Evolutionary conservation across 805 yeast species (phyloP).

Genomic region (Barnettozyma siamensis): DNA sequence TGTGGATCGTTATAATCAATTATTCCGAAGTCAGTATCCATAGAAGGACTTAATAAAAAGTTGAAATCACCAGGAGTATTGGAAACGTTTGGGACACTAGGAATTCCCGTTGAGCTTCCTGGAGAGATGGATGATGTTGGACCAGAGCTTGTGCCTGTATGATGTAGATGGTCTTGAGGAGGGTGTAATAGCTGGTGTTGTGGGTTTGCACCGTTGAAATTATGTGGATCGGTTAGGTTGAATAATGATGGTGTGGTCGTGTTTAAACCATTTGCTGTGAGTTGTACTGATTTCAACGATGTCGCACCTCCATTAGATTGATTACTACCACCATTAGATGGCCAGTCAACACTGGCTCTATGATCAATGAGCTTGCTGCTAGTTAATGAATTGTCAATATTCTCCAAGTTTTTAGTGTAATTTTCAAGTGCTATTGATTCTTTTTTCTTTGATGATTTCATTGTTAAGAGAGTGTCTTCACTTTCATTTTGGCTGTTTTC

Average conservation of each 20-base stretch:
- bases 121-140: constrained; percentile 3
- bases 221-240: background rate
- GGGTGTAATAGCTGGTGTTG: background rate
- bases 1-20: constrained; percentile 28
- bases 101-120: background rate
- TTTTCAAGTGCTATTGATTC: background rate
- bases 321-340: too few relatives aligned
- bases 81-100: background rate
- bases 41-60: constrained; percentile 6
- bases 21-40: constrained; percentile 15
- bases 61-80: constrained; percentile 1
- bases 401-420: constrained; percentile 3
- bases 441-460: background rate
- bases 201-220: background rate
- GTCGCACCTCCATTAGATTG: too few relatives aligned
- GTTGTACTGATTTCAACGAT: too few relatives aligned
- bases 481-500: background rate
- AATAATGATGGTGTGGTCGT: too few relatives aligned
- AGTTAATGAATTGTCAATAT: constrained; percentile 5
- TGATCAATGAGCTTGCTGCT: background rate
- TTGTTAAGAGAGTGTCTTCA: background rate
- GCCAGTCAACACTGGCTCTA: background rate
- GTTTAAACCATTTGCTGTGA: too few relatives aligned
- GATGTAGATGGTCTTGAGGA: background rate
- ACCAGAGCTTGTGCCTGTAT: background rate